Evolutionary conservation across 805 yeast genomes (phyloP), one percentile per base, ranked within the genome.

Genomic region (Teunomyces tritomae): DNA sequence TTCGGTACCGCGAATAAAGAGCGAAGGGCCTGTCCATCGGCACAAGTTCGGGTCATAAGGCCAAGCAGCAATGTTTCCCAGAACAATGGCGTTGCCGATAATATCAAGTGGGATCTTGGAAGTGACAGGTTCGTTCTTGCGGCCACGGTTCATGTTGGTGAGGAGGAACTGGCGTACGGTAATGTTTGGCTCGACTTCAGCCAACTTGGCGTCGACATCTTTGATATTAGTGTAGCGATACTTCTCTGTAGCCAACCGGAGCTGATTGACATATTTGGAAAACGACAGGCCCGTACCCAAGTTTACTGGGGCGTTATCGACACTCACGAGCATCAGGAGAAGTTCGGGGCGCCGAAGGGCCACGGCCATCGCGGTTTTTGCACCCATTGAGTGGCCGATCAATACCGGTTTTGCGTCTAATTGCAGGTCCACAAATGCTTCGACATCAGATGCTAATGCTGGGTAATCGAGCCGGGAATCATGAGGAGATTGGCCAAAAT

Each of bases 401-500:
- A 87, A 49, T n/a, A 87, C 79, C 0, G 88, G 85, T 44, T 77
- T 74, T 9, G 61, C 55, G 20, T 48, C 54, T 39, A 75, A 55
- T 2, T 64, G 54, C 7, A 76, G 71, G 3, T 78, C 79, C 8
- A 91, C 77, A 60, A 90, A 92, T 14, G 67, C 57, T 54, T 84
- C 89, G n/a, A 92, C 89, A 63, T 92, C 99, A 0, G 87, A 84
- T 0, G 96, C 85, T 70, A 92, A 71, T 1, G 91, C 72, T 1
- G 87, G 85, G 64, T 91, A 91, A 59, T 87, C 91, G 57, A 87
- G 88, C 28, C 85, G 69, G 0, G 64, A 59, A n/a, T 58, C 61
- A 56, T 87, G 95, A 1, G 97, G 97, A 1, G 96, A 87, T n/a
- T 77, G 82, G 1, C 99, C 99, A 62, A 91, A 97, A 65, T 94